phyloP scores from a whole-genome alignment of 352 stramenopile species.

The Pythium oligandrum region DNA sequence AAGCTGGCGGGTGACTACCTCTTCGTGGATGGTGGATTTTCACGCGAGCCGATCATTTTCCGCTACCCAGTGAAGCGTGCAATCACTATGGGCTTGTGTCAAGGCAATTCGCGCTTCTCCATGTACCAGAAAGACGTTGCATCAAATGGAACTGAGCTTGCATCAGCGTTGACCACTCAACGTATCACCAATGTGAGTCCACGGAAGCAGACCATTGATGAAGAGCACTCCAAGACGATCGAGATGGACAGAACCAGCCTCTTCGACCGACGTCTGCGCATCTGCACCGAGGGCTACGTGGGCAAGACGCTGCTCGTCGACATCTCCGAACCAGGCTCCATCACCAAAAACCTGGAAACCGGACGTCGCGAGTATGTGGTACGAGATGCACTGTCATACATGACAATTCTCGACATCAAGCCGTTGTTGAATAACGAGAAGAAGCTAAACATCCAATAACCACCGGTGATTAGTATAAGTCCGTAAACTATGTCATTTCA shows the following conservation, averaged over 20 bases:
- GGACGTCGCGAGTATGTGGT: slow-evolving; percentile 29
- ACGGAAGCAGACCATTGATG: neutral
- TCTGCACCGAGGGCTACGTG: slow-evolving; percentile 30
- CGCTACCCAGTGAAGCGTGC: slow-evolving; percentile 31
- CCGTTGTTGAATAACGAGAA: slow-evolving; percentile 41
- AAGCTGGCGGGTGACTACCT: slow-evolving; percentile 44
- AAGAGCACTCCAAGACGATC: neutral
- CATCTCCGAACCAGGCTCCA: slow-evolving; percentile 20
- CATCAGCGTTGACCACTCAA: slow-evolving; percentile 3
- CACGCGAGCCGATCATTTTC: slow-evolving; percentile 23
- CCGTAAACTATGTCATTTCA: no score
- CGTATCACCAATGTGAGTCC: neutral
- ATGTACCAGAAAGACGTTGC: no score
- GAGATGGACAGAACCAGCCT: slow-evolving; percentile 26
- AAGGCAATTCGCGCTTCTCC: neutral
- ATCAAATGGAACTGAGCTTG: slow-evolving; percentile 1
- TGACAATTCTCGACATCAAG: slow-evolving; percentile 51
- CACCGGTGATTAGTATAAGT: no score
- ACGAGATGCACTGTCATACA: slow-evolving; percentile 37
- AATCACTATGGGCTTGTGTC: slow-evolving; percentile 27
- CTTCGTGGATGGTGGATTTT: slow-evolving; percentile 36
- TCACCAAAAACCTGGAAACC: slow-evolving; percentile 21
- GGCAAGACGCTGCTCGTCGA: slow-evolving; percentile 39
- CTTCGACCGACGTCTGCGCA: slow-evolving; percentile 33
- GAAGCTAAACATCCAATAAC: slow-evolving; percentile 17